Evolutionary conservation across 2,329 filamentous ascomycete species (phyloP).

Genomic region (Diaporthe sp.): DNA sequence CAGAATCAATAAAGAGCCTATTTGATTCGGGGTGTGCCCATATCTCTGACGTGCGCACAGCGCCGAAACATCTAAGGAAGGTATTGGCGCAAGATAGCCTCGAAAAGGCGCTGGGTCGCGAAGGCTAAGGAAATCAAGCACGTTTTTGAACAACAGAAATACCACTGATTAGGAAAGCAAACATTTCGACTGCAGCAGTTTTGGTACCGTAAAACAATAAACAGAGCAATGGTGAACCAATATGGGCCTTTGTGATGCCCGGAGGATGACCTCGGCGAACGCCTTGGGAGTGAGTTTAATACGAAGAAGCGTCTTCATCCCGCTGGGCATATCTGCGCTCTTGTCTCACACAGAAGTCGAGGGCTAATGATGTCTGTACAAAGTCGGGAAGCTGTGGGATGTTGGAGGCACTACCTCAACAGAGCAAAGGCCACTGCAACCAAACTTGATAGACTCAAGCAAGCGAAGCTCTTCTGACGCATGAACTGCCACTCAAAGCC

Average conservation of each 20-base stretch:
- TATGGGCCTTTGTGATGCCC: not conserved
- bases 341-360: not conserved
- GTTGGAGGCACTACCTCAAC: not conserved
- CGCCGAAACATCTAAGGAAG: not conserved
- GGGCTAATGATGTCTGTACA: not conserved
- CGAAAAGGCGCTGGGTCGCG: not conserved
- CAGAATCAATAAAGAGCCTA: not conserved
- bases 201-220: not conserved
- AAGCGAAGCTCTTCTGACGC: not conserved
- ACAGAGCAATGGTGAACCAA: not conserved
- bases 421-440: not conserved
- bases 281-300: not conserved
- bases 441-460: too few species aligned
- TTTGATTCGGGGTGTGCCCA: not conserved
- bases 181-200: not conserved
- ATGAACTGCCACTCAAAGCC: not conserved
- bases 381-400: not conserved
- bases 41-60: not conserved
- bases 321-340: not conserved
- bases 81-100: too few species aligned
- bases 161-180: not conserved
- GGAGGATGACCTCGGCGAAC: not conserved
- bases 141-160: not conserved
- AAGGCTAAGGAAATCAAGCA: not conserved
- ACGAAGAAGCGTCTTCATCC: not conserved